Percentiles rank a stretch among this genome's conserved stretches.
phyloP scores from a whole-genome alignment of 1,284 basidiomycete species.

The Austroboletus niveus region DNA sequence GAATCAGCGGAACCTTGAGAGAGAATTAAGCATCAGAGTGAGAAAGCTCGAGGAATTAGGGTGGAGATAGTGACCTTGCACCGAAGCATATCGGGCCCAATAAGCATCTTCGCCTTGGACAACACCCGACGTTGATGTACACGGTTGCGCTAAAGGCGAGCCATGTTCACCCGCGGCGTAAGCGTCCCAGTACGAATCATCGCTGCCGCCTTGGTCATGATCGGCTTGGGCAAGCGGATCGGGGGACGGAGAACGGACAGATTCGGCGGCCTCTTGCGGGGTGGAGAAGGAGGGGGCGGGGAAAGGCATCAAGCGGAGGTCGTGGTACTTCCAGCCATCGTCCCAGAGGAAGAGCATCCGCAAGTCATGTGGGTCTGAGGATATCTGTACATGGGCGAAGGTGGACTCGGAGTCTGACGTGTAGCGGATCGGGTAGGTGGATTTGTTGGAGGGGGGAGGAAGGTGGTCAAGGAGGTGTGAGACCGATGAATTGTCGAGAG shows the following conservation, averaged over 20 bases:
- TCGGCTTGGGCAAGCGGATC: conserved; percentile 14
- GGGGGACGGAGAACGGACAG: neutral
- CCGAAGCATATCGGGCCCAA: conserved; percentile 66
- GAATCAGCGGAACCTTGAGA: conserved; percentile 31
- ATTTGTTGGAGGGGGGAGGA: conserved; percentile 29
- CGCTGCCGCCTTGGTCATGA: conserved; percentile 36
- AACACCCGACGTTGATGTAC: neutral
- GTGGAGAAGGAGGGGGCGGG: conserved; percentile 48
- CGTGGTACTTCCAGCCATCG: conserved; percentile 66
- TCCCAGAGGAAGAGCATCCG: conserved; percentile 72
- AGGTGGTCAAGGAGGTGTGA: conserved; percentile 48
- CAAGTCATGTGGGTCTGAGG: conserved; percentile 39
- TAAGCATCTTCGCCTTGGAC: conserved; percentile 59
- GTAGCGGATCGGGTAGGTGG: conserved; percentile 49
- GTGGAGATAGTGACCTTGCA: conserved; percentile 53
- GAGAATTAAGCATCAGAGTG: conserved; percentile 4
- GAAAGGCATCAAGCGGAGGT: conserved; percentile 69
- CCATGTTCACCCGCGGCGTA: conserved; percentile 45
- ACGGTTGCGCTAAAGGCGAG: conserved; percentile 4
- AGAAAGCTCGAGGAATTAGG: conserved; percentile 1
- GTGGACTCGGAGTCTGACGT: conserved; percentile 56
- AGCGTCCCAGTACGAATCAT: conserved; percentile 65
- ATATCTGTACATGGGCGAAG: conserved; percentile 62
- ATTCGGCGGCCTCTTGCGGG: conserved; percentile 33
- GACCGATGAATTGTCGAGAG: conserved; percentile 36